Percentiles rank a stretch among this genome's conserved stretches.
These are phyloP conservation scores for Ophioceras dolichostomum DNA, from an alignment of 2,329 filamentous ascomycete genomes.

Conservation along the genomic window DNA sequence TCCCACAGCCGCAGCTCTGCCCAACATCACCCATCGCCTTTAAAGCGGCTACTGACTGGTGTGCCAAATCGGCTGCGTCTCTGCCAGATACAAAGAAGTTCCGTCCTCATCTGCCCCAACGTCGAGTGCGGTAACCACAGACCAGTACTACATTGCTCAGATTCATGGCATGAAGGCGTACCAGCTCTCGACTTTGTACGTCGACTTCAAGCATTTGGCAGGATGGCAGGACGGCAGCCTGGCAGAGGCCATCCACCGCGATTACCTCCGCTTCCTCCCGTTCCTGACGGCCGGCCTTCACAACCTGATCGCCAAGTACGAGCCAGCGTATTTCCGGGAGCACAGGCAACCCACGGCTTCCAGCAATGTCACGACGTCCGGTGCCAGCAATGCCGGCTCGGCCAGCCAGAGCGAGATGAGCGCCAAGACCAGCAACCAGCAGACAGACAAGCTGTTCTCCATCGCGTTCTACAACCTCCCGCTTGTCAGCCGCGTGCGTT, in stretches of 20 bases:
- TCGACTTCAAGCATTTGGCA: conserved; percentile 77
- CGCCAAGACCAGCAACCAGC: conserved; percentile 75
- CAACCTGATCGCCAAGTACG: conserved; percentile 88
- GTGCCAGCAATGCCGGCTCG: conserved; percentile 47
- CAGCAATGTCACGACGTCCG: conserved; percentile 58
- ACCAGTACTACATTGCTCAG: conserved; percentile 77
- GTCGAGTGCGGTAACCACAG: conserved; percentile 57
- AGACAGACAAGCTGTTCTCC: conserved; percentile 92
- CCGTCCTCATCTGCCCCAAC: conserved; percentile 50
- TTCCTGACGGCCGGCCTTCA: conserved; percentile 83
- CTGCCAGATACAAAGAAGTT: conserved; percentile 57
- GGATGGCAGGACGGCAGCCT: conserved; percentile 67
- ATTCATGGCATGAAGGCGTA: conserved; percentile 66
- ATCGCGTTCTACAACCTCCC: conserved; percentile 90
- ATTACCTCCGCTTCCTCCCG: conserved; percentile 91
- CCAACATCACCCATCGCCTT: too few species aligned
- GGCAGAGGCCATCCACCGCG: conserved; percentile 72
- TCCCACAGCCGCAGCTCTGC: too few species aligned
- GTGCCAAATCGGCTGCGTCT: too few species aligned
- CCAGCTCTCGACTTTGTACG: conserved; percentile 72
- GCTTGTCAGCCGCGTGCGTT: conserved; percentile 72
- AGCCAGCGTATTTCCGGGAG: conserved; percentile 85
- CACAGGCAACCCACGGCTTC: conserved; percentile 70
- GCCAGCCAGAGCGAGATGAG: conserved; percentile 53
- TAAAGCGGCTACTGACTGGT: too few species aligned